Conservation (phyloP, 192 early-diverging fungal species). For the Coemansia sp. region DNA sequence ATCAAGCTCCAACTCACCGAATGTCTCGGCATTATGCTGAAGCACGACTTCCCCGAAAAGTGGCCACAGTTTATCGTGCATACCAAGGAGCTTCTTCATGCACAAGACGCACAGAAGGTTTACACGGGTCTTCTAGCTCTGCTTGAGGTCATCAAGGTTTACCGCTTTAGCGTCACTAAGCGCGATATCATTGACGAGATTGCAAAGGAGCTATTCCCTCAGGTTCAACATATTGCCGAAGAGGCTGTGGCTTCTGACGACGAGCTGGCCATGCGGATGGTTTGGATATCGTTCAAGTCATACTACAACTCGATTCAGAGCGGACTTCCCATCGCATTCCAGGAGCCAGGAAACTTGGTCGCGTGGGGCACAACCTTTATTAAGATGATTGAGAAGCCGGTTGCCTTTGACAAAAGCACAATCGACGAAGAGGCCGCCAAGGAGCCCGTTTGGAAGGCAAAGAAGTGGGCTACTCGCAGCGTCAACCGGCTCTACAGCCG, state of each 20-base stretch:
- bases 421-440: conserved; percentile 71
- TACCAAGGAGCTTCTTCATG: conserved; percentile 61
- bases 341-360: conserved; percentile 67
- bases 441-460: conserved; percentile 88
- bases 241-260: conserved; percentile 60
- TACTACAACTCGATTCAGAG: conserved; percentile 72
- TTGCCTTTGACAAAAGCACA: conserved; percentile 57
- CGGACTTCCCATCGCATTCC: conserved; percentile 52
- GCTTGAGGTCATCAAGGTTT: conserved; percentile 76
- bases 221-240: conserved; percentile 73
- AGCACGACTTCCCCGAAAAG: conserved; percentile 71
- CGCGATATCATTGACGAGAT: conserved; percentile 69
- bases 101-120: conserved; percentile 63
- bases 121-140: conserved; percentile 79
- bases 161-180: conserved; percentile 66
- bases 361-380: conserved; percentile 89
- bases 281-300: conserved; percentile 81
- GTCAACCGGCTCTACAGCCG: conserved; percentile 79
- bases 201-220: conserved; percentile 72
- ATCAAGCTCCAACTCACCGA: conserved; percentile 84
- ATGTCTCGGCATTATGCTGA: conserved; percentile 72
- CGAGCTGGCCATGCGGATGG: conserved; percentile 77
- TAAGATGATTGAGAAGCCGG: conserved; percentile 69
- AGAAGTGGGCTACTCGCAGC: conserved; percentile 91
- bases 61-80: conserved; percentile 79